Percentiles rank a stretch among this genome's conserved stretches.
These are phyloP conservation scores for Fusarium falciforme DNA, from an alignment of 2,329 filamentous ascomycete genomes.

Conservation along the genomic window DNA sequence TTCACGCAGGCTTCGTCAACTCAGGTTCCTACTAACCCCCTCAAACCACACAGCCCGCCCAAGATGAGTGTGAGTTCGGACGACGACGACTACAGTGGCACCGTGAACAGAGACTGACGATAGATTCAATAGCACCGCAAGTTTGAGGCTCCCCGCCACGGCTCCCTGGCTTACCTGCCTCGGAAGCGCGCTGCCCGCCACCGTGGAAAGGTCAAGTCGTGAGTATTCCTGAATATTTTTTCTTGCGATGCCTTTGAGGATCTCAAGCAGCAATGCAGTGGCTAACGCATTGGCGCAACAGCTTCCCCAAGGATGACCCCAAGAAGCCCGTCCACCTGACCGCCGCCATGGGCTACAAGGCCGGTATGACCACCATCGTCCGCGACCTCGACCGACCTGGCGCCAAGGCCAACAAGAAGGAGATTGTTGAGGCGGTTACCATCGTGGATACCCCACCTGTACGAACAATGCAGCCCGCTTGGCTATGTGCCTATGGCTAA, in stretches of 20 bases:
- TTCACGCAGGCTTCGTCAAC: conserved; percentile 49
- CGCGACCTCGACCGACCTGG: conserved; percentile 98
- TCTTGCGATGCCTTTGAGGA: not conserved
- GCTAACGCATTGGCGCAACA: conserved; percentile 56
- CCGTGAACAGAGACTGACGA: conserved; percentile 37
- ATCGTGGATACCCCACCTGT: conserved; percentile 96
- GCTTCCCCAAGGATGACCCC: conserved; percentile 99
- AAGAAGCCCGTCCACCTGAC: conserved; percentile 99
- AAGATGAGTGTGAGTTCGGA: conserved; percentile 55
- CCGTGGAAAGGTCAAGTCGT: conserved; percentile 99
- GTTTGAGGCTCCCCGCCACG: conserved; percentile 91
- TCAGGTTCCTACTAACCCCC: conserved; percentile 52
- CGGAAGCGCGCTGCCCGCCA: conserved; percentile 94
- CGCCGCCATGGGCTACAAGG: conserved; percentile 99
- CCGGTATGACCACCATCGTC: conserved; percentile 99
- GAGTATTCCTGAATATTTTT: conserved; percentile 56
- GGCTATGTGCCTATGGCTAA: conserved; percentile 79
- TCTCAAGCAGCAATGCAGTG: conserved; percentile 11
- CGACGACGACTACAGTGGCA: conserved; percentile 41
- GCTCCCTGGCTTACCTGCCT: conserved; percentile 88
- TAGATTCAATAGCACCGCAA: conserved; percentile 61
- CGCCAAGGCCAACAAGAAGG: conserved; percentile 99
- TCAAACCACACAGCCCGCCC: conserved; percentile 52
- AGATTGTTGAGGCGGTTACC: conserved; percentile 89
- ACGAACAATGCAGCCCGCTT: conserved; percentile 87